A percentile compares a stretch with the other conserved stretches of the same genome.
Evolutionary conservation across 768 basidiomycete species (phyloP).

Genomic region (Rhizopogon roseolus): DNA sequence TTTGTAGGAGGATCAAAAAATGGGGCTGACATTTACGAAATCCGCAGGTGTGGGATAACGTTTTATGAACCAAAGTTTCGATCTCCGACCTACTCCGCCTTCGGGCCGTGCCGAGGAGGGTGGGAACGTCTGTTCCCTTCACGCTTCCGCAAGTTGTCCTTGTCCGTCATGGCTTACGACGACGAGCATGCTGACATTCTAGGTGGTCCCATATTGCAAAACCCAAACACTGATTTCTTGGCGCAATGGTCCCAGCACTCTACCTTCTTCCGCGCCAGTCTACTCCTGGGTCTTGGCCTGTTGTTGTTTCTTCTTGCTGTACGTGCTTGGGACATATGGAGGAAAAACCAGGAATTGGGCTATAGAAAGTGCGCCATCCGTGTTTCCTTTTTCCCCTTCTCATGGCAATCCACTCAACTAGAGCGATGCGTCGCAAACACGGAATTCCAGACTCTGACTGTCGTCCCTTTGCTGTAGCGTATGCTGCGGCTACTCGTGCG

Average conservation of each 20-base stretch:
- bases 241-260: constrained; percentile 32
- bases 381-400: constrained; percentile 6
- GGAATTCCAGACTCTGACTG: constrained; percentile 83
- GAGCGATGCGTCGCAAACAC: constrained; percentile 68
- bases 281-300: constrained; percentile 29
- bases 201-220: constrained; percentile 47
- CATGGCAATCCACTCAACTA: constrained; percentile 23
- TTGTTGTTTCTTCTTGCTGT: constrained; percentile 28
- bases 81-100: constrained; percentile 7
- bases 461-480: constrained; percentile 85
- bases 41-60: background rate
- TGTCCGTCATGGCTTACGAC: constrained; percentile 42
- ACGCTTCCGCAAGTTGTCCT: constrained; percentile 13
- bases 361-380: constrained; percentile 54
- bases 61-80: constrained; percentile 8
- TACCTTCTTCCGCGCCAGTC: constrained; percentile 30
- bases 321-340: constrained; percentile 40
- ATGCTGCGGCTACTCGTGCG: constrained; percentile 59
- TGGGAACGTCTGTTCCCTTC: constrained; percentile 12
- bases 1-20: too few species aligned
- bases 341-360: constrained; percentile 57
- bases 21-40: background rate
- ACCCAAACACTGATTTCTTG: constrained; percentile 20
- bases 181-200: constrained; percentile 71
- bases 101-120: constrained; percentile 14